Conservation (phyloP, 2,329 filamentous ascomycete species). For the Trichoderma sp. region DNA sequence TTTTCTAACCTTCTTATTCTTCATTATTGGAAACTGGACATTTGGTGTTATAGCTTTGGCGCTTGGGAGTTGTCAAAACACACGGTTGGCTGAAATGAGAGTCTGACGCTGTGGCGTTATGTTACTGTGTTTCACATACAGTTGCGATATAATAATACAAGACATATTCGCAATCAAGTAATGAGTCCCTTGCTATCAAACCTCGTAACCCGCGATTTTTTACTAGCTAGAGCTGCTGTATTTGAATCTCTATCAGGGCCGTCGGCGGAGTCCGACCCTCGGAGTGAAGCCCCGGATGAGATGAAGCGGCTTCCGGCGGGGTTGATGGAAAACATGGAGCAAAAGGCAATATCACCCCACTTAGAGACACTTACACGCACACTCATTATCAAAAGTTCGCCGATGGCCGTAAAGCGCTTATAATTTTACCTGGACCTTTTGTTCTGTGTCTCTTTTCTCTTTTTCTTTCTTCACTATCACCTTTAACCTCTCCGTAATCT, state of each 20-base stretch:
- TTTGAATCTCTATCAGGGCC: background rate
- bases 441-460: background rate
- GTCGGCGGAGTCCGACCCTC: slow-evolving; percentile 14
- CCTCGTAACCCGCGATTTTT: background rate
- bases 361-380: background rate
- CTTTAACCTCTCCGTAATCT: background rate
- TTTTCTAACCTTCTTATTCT: background rate
- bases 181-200: background rate
- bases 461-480: background rate
- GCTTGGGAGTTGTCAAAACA: slow-evolving; percentile 1
- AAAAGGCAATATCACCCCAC: slow-evolving; percentile 11
- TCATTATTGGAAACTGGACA: background rate
- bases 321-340: slow-evolving; percentile 6
- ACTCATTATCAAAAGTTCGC: slow-evolving; percentile 7
- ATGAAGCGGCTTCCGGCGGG: slow-evolving; percentile 14
- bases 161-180: background rate
- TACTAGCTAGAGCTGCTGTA: background rate
- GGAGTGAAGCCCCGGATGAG: background rate
- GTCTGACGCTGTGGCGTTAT: background rate
- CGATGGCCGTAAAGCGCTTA: background rate
- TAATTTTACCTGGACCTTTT: background rate
- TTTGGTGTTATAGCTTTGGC: slow-evolving; percentile 5
- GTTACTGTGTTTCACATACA: background rate
- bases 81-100: background rate
- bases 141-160: background rate